phyloP scores from a whole-genome alignment of 495 filamentous ascomycete genomes.

The Emericellopsis terricola region DNA sequence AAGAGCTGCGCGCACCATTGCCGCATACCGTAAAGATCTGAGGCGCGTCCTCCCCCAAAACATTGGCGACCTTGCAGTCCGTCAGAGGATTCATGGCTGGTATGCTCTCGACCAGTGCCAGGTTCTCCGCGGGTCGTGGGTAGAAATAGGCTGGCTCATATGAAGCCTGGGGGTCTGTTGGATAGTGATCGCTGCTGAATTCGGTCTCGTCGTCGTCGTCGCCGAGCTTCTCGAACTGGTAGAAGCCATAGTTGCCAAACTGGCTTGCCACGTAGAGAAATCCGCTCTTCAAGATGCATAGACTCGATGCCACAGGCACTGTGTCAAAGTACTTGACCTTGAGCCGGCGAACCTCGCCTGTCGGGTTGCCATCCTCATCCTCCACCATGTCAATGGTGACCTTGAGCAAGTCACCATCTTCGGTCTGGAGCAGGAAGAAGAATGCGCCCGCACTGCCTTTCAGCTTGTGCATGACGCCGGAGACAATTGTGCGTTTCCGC shows the following conservation, averaged over 20 bases:
- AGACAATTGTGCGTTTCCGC: constrained; percentile 66
- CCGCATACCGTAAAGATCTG: constrained; percentile 92
- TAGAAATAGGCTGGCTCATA: constrained; percentile 72
- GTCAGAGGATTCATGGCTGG: constrained; percentile 80
- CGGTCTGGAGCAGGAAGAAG: constrained; percentile 90
- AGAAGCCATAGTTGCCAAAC: constrained; percentile 84
- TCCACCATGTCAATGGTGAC: constrained; percentile 81
- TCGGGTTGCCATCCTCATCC: constrained; percentile 58
- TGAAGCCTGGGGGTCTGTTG: constrained; percentile 46
- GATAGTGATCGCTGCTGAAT: constrained; percentile 67
- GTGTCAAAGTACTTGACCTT: constrained; percentile 99
- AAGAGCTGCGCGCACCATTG: constrained; percentile 69
- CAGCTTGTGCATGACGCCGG: constrained; percentile 93
- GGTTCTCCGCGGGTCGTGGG: constrained; percentile 58
- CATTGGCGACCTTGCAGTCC: constrained; percentile 77
- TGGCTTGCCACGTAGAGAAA: constrained; percentile 90
- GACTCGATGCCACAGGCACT: constrained; percentile 65
- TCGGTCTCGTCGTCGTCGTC: constrained; percentile 84
- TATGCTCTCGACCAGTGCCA: constrained; percentile 70
- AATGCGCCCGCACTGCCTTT: constrained; percentile 67
- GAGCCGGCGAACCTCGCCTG: constrained; percentile 59
- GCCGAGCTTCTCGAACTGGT: constrained; percentile 95
- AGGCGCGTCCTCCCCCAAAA: constrained; percentile 80
- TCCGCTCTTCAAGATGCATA: constrained; percentile 88
- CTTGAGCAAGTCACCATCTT: constrained; percentile 96